These are phyloP conservation scores for Carex scoparia DNA, from an alignment of 176 grass and related monocot species.

Conservation along the genomic window DNA sequence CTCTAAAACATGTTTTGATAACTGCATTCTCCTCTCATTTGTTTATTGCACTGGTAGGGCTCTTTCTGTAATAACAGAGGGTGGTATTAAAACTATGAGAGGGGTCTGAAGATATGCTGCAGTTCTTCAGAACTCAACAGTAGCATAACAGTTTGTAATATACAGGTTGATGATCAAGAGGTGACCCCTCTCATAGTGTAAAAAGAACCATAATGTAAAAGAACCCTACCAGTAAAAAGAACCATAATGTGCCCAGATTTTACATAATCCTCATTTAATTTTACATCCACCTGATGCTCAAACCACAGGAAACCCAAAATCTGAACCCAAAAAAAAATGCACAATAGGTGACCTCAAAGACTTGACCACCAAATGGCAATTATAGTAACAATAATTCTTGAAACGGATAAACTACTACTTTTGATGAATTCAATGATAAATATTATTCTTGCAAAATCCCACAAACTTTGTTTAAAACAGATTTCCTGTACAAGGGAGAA, in stretches of 20 bases:
- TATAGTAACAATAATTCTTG: not conserved
- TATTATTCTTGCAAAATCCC: not conserved
- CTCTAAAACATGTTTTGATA: too few relatives aligned
- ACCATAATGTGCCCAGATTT: not conserved
- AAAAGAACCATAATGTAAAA: too few relatives aligned
- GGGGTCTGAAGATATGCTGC: not conserved
- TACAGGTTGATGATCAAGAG: not conserved
- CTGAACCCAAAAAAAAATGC: not conserved
- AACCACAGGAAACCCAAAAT: not conserved
- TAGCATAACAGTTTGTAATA: not conserved
- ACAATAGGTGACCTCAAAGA: not conserved
- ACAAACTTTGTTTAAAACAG: not conserved
- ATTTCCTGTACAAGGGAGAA: not conserved
- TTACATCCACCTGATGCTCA: not conserved
- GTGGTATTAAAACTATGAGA: not conserved
- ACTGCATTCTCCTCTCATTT: too few relatives aligned
- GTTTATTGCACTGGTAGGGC: too few relatives aligned
- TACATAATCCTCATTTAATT: not conserved
- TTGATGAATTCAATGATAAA: not conserved
- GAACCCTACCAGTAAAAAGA: not conserved
- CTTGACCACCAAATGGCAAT: not conserved
- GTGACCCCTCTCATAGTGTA: too few relatives aligned
- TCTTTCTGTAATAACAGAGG: not conserved
- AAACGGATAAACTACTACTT: not conserved
- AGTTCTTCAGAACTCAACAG: not conserved